Percentiles rank a stretch among this genome's conserved stretches.
Evolutionary conservation across 495 filamentous ascomycete genomes (phyloP).

Genomic region (Tuber indicum): DNA sequence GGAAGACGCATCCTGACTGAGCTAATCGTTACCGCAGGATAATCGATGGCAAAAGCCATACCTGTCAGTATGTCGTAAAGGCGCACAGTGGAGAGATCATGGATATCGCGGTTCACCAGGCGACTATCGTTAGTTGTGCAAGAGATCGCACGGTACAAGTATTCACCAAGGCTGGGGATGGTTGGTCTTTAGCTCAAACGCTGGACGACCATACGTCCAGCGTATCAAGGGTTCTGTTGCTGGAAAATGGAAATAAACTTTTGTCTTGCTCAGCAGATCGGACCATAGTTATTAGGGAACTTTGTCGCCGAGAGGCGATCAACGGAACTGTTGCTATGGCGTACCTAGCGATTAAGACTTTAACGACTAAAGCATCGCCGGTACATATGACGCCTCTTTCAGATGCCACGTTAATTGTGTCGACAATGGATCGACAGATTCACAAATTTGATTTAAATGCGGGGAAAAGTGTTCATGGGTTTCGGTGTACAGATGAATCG

Average conservation of each 20-base stretch:
- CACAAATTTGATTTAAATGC: conserved; percentile 65
- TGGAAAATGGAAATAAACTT: conserved; percentile 59
- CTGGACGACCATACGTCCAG: conserved; percentile 71
- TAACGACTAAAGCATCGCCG: conserved; percentile 78
- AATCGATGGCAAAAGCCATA: conserved; percentile 43
- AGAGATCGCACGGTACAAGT: conserved; percentile 87
- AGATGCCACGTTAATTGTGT: conserved; percentile 62
- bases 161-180: conserved; percentile 56
- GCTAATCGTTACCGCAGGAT: conserved; percentile 43
- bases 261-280: conserved; percentile 85
- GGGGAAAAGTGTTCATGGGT: conserved; percentile 63
- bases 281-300: conserved; percentile 66
- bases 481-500: conserved; percentile 73
- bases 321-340: conserved; percentile 47
- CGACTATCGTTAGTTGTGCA: conserved; percentile 69
- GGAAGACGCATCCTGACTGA: conserved; percentile 2
- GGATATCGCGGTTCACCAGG: conserved; percentile 63
- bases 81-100: conserved; percentile 84
- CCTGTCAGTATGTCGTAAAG: conserved; percentile 47
- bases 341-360: conserved; percentile 64
- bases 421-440: conserved; percentile 75
- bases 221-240: conserved; percentile 58
- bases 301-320: conserved; percentile 56
- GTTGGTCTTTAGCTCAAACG: conserved; percentile 61
- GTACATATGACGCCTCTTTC: conserved; percentile 67